Conservation (phyloP, 1,139 yeast species). For the Suhomyces atakaporum region DNA sequence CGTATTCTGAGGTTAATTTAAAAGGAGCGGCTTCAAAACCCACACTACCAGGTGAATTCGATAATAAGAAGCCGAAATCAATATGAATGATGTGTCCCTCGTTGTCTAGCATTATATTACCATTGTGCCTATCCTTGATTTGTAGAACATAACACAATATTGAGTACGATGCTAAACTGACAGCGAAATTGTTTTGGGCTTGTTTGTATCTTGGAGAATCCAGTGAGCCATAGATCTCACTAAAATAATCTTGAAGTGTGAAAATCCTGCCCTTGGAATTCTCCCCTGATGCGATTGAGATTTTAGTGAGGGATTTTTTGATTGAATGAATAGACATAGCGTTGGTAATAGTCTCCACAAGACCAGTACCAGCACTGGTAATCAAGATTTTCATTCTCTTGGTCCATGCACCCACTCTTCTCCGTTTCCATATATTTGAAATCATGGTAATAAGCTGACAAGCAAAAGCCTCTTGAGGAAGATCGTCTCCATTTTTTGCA, state of each 20-base stretch:
- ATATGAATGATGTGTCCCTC: conserved; percentile 96
- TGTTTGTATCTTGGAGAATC: conserved; percentile 53
- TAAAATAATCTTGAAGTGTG: conserved; percentile 75
- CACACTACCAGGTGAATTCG: conserved; percentile 94
- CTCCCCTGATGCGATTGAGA: conserved; percentile 65
- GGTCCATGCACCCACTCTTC: conserved; percentile 72
- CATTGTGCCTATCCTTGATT: conserved; percentile 94
- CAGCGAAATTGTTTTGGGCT: conserved; percentile 83
- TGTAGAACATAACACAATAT: conserved; percentile 85
- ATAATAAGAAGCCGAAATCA: conserved; percentile 89
- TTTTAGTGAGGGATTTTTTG: conserved; percentile 83
- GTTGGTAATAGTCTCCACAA: conserved; percentile 93
- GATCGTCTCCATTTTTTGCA: conserved; percentile 92
- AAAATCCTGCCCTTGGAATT: conserved; percentile 69
- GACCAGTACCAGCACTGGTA: conserved; percentile 86
- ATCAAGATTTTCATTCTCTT: conserved; percentile 88
- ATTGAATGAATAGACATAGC: conserved; percentile 92
- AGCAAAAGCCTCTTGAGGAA: conserved; percentile 97
- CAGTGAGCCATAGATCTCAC: conserved; percentile 67
- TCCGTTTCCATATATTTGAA: conserved; percentile 77
- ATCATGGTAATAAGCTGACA: conserved; percentile 88
- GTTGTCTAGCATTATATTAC: conserved; percentile 89
- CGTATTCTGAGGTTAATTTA: conserved; percentile 83
- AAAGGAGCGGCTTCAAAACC: conserved; percentile 98
- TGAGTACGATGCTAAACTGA: conserved; percentile 86